Conservation (phyloP, 345 rosid species). For the Camelina sativa region DNA sequence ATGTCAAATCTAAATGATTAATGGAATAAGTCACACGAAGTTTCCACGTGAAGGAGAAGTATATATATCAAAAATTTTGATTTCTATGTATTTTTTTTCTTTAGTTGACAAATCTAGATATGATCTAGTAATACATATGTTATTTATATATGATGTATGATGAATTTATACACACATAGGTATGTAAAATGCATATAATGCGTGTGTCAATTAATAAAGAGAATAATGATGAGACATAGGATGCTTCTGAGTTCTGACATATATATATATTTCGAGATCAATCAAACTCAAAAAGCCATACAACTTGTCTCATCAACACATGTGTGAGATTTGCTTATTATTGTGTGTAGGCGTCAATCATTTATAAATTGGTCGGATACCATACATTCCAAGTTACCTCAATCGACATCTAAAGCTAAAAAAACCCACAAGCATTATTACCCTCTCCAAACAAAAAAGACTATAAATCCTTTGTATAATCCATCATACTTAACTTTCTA, state of each 20-base stretch:
- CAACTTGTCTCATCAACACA: conserved; percentile 30
- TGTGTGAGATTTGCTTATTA: conserved; percentile 43
- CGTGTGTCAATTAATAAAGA: conserved; percentile 21
- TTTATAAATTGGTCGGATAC: conserved; percentile 29
- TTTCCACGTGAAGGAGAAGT: conserved; percentile 21
- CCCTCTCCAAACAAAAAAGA: neutral
- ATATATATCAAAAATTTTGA: neutral
- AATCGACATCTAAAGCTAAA: conserved; percentile 23
- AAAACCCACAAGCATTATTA: conserved; percentile 19
- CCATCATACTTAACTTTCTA: conserved; percentile 25
- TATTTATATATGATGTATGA: neutral
- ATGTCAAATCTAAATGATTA: conserved; percentile 25
- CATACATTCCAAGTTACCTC: conserved; percentile 27
- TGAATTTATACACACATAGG: conserved; percentile 1
- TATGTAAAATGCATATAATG: conserved; percentile 13
- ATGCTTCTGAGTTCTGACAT: conserved; percentile 44
- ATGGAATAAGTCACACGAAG: conserved; percentile 32
- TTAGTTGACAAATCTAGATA: conserved; percentile 39
- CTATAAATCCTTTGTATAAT: conserved; percentile 24
- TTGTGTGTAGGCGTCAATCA: conserved; percentile 31
- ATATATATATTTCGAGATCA: conserved; percentile 14
- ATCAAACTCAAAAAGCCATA: conserved; percentile 38
- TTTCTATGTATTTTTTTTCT: neutral
- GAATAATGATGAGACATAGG: conserved; percentile 37
- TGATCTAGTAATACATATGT: conserved; percentile 11